phyloP scores from a whole-genome alignment of 148 eudicot species.

The Pouteria glomerata region DNA sequence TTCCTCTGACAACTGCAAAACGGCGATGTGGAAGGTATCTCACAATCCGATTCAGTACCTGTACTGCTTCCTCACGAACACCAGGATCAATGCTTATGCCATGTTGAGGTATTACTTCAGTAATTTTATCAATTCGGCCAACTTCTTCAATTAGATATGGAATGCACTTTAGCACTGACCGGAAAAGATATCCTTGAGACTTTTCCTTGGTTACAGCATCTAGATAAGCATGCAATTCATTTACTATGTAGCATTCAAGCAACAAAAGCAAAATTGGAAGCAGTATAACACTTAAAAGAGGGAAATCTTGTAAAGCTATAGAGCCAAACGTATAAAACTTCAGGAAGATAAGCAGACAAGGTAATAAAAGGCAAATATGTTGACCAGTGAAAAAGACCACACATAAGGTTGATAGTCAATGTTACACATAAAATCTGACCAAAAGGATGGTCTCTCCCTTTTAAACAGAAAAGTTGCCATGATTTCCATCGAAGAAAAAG shows the following conservation, averaged over 20 bases:
- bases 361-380: too few species aligned
- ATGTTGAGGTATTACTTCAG: slow-evolving; percentile 97
- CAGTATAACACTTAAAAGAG: too few species aligned
- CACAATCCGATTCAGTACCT: slow-evolving; percentile 93
- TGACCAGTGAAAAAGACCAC: too few species aligned
- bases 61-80: slow-evolving; percentile 98
- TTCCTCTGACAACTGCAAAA: slow-evolving; percentile 97
- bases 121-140: slow-evolving; percentile 94
- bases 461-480: too few species aligned
- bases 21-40: slow-evolving; percentile 95
- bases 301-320: too few species aligned
- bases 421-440: too few species aligned
- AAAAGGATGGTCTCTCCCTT: too few species aligned
- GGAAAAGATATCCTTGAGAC: slow-evolving; percentile 92
- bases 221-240: slow-evolving; percentile 27
- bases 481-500: too few species aligned
- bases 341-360: too few species aligned
- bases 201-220: slow-evolving; percentile 94
- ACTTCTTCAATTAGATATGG: slow-evolving; percentile 98
- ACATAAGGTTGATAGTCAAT: too few species aligned
- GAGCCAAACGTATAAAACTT: too few species aligned
- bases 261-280: too few species aligned
- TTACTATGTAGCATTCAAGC: background rate
- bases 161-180: slow-evolving; percentile 95
- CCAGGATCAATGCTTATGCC: slow-evolving; percentile 99